Conservation (phyloP, 2,329 filamentous ascomycete genomes). For the Pochonia chlamydosporia region DNA sequence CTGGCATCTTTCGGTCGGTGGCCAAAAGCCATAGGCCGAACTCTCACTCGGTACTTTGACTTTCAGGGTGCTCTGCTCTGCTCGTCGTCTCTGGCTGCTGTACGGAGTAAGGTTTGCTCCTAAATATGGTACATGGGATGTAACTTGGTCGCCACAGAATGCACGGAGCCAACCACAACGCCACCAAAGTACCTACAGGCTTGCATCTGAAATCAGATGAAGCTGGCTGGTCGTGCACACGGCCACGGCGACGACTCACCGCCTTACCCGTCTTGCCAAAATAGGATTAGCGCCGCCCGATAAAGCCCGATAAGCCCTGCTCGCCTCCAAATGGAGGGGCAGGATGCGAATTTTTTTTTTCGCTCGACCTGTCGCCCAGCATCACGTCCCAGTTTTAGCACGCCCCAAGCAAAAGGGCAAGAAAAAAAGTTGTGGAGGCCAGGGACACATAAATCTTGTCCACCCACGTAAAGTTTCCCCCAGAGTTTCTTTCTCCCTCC, state of each 20-base stretch:
- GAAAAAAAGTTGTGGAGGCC: slow-evolving; percentile 15
- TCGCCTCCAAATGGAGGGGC: slow-evolving; percentile 14
- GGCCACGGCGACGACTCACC: slow-evolving; percentile 11
- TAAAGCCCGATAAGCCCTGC: slow-evolving; percentile 18
- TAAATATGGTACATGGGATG: too few species aligned
- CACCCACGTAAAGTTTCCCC: slow-evolving; percentile 8
- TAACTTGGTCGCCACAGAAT: slow-evolving; percentile 67
- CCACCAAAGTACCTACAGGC: background rate
- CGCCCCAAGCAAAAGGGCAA: slow-evolving; percentile 3
- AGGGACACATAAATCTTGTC: slow-evolving; percentile 12
- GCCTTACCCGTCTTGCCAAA: slow-evolving; percentile 10
- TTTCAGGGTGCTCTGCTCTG: too few species aligned
- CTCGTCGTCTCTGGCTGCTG: too few species aligned
- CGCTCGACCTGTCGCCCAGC: background rate
- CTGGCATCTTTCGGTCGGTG: too few species aligned
- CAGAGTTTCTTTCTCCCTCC: slow-evolving; percentile 5
- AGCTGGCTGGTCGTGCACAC: slow-evolving; percentile 5
- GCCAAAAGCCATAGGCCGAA: too few species aligned
- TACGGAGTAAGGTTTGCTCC: too few species aligned
- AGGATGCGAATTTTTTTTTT: slow-evolving; percentile 17
- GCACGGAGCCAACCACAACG: slow-evolving; percentile 66
- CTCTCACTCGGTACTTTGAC: too few species aligned
- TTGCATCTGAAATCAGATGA: slow-evolving; percentile 8
- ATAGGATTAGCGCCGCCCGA: slow-evolving; percentile 13
- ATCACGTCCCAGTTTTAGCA: slow-evolving; percentile 9